Evolutionary conservation across 2,329 filamentous ascomycete species (phyloP), one percentile per base, ranked within the genome.

Genomic region (Fusarium pseudonygamai): DNA sequence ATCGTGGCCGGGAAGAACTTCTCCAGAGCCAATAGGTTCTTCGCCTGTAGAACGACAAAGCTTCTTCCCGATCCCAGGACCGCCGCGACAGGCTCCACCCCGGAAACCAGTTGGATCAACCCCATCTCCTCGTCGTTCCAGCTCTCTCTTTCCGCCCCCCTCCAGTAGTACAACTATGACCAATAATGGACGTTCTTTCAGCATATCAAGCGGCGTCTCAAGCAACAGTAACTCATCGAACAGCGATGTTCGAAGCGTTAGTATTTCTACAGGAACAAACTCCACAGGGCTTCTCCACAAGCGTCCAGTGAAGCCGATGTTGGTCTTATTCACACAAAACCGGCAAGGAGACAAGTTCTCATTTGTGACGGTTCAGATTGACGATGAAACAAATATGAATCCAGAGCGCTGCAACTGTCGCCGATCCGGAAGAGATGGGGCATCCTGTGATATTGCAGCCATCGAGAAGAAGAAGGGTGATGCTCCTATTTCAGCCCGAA

Each of bases 381-480:
- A 82, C 40, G 76, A 81, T 18, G 74, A 79, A 16, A 81, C 78
- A 13, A 70, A 75, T 12, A 74, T 81, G 53, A 82, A 83, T 43
- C 79, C 79, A 2, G 78, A 81, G 30, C 77, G 78, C 10, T 83
- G 81, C 66, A 78, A 80, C 30, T 84, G 83, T 57, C 77, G 78
- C 15, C 72, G 73, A 32, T 75, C 78, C 1, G 77, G 74, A 18
- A 67, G 53, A 32, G 77, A 78, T n/a, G 79, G 78, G 0, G 69
- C 73, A 39, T 57, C 60, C 9, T 79, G 77, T 14, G 63, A 68
- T 11, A 70, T 79, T 20, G 75, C 74, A 1, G 67, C 76, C 14
- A 76, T 82, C 11, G 79, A 82, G 62, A 73, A 75, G 63, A 67
- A 64, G 7, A 75, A 76, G n/a, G 80, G 80, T 4, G 64, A 75